These are phyloP conservation scores for Chalciporus sphaerocephalus DNA, from an alignment of 768 basidiomycete species.

Conservation along the genomic window DNA sequence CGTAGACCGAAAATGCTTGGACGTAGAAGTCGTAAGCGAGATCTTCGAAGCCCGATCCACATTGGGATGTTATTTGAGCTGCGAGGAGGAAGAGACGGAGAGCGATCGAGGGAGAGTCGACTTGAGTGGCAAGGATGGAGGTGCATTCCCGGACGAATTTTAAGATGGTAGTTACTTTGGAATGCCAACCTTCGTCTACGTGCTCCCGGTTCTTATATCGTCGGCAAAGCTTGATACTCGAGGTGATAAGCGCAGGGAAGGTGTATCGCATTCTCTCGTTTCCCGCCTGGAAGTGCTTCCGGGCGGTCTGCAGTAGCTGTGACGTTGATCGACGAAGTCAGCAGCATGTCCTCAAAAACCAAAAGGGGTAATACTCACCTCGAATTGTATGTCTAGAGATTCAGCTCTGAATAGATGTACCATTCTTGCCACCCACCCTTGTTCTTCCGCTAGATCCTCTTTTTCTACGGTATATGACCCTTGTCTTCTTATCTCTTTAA, in stretches of 20 bases:
- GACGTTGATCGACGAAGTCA: neutral
- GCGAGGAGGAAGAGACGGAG: conserved; percentile 93
- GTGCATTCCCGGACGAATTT: conserved; percentile 93
- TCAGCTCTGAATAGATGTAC: conserved; percentile 92
- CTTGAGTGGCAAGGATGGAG: conserved; percentile 87
- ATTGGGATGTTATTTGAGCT: conserved; percentile 92
- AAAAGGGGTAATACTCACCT: conserved; percentile 45
- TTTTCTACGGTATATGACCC: conserved; percentile 63
- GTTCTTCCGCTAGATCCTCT: conserved; percentile 95
- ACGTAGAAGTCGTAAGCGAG: conserved; percentile 97
- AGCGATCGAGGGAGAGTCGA: conserved; percentile 89
- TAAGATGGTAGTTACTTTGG: conserved; percentile 81
- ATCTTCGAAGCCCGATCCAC: conserved; percentile 90
- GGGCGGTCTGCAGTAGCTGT: conserved; percentile 86
- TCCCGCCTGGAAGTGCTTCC: conserved; percentile 84
- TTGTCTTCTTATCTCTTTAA: conserved; percentile 49
- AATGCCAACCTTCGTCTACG: conserved; percentile 78
- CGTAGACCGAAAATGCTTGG: conserved; percentile 96
- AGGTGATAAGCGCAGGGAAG: conserved; percentile 92
- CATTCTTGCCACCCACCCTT: conserved; percentile 98
- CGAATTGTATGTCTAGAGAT: conserved; percentile 82
- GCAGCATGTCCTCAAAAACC: neutral
- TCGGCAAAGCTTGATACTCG: conserved; percentile 87
- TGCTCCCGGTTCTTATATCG: conserved; percentile 84
- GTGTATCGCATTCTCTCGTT: conserved; percentile 96